phyloP scores from a whole-genome alignment of 371 early-diverging fungal species.

The Zychaea mexicana region DNA sequence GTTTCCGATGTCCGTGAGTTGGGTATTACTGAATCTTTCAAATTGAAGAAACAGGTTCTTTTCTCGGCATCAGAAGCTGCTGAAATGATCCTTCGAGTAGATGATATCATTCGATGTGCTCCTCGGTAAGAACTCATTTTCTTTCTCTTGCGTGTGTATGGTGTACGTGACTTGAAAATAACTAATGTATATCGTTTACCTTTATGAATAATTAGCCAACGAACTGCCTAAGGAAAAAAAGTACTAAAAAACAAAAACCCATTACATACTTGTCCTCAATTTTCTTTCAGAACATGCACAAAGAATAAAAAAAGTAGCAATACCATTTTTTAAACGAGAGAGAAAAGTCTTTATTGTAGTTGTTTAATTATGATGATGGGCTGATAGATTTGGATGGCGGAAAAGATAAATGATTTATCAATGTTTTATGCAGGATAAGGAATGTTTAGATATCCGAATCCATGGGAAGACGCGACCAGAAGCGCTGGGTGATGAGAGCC shows the following conservation, averaged over 20 bases:
- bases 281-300: too few relatives aligned
- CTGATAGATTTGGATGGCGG: background rate
- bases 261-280: too few relatives aligned
- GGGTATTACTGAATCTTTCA: constrained; percentile 97
- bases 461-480: constrained; percentile 40
- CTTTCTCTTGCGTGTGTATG: background rate
- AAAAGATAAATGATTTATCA: too few relatives aligned
- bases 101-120: constrained; percentile 97
- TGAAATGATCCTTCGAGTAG: constrained; percentile 99
- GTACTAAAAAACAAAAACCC: background rate
- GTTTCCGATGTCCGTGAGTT: constrained; percentile 86
- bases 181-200: background rate
- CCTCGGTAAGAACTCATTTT: constrained; percentile 64
- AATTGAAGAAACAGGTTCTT: constrained; percentile 97
- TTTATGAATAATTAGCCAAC: background rate
- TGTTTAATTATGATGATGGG: background rate
- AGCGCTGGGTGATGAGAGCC: constrained; percentile 31
- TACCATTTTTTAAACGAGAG: background rate
- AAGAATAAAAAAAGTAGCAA: constrained; percentile 3
- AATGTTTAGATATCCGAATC: constrained; percentile 9
- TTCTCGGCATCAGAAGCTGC: constrained; percentile 98
- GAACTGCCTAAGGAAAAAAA: background rate
- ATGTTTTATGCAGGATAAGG: background rate
- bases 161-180: background rate
- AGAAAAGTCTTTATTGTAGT: background rate